Base-by-base conservation (phyloP, 805 yeast species). In the Cyberlindnera nakhonratchasimensis region DNA sequence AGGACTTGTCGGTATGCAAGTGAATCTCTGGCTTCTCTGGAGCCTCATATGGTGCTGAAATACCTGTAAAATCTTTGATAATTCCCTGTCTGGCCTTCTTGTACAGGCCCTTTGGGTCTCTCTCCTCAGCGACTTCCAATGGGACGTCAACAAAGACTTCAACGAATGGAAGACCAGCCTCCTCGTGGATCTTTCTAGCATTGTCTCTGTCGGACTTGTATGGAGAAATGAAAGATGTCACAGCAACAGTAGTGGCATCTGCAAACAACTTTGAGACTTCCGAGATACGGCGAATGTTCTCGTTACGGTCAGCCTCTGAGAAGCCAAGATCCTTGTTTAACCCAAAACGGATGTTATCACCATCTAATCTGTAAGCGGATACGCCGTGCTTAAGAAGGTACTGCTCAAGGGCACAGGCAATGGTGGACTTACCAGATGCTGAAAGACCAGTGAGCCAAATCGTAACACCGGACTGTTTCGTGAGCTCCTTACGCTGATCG, bases 51-150 rank as follows among this genome's bases (percentile, higher is more conserved):
- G 98, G 98, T 10, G 96, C 97, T 51, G 89, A 81, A 44, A 90
- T 84, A 43, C 98, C 98, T 13, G 98, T 90, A 70, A 90, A 90
- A 61, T 90, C 96, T 67, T 86, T 86, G 64, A 90, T 90, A 47
- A 84, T 70, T 26, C 98, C 98, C 59, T 89, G 93, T 65, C 97
- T 80, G 14, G 98, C 98, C 75, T 91, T 91, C 68, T 89, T 89
- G 72, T 91, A 91, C 53, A 91, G 71, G 11, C 98, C 98, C 71
- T 91, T 91, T 50, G 98, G 98, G 65, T 91, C 98, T 70, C 98
- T 86, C 65, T 87, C 77, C 72, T 91, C 98, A 38, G 97, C 98
- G 48, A 91, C 88, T 58, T 83, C 89, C 39, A 91, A 73, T 26
- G 98, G 97, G 34, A 89, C 97, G 63, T 90, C 96, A 28, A 90